Evolutionary conservation across 2,329 filamentous ascomycete species (phyloP), one percentile per base, ranked within the genome.

Genomic region (Aspergillus pseudoglaucus): DNA sequence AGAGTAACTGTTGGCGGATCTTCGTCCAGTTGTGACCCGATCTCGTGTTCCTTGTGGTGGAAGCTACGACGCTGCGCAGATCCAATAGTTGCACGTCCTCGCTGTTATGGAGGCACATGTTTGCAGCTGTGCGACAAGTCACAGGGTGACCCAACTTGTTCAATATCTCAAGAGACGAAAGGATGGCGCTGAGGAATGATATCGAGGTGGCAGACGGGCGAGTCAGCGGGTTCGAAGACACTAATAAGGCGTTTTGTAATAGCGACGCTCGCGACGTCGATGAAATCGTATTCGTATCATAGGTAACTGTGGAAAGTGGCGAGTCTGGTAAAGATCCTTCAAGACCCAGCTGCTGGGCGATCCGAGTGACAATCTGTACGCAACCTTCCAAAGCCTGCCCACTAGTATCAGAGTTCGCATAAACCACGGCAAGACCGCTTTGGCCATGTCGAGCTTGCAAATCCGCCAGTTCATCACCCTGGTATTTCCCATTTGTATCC

Each of bases 401-500:
- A 14, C 69, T 73, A 39, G 70, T 68, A 15, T 73, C 69, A 10
- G 76, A 62, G 20, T 75, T 73, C 10, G 77, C 69, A 59, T 84
- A 84, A 32, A 83, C 71, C 40, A 76, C 70, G n/a, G 80, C 78
- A 52, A 84, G 71, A 6, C 75, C 79, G 22, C 78, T 72, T 57
- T 84, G 81, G 2, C 75, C 77, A 58, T 83, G 84, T 43, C 75
- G 67, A 23, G 37, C 63, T 50, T 59, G 75, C 63, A 59, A 74
- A 25, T 69, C 65, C n/a, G 62, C 60, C 47, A 69, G 64, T 15
- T 69, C 60, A 5, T 77, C 71, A 8, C 73, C 68, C 15, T 71
- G 61, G 9, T 75, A 52, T 47, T 73, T 69, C 14, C 61, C 59
- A 12, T 67, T 64, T 2, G 65, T 65, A 23, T 71, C 67, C 37